Percentiles rank a stretch among this genome's conserved stretches.
Evolutionary conservation across 1,284 basidiomycete species (phyloP).

Genomic region (Pseudozyma tsukubaensis): DNA sequence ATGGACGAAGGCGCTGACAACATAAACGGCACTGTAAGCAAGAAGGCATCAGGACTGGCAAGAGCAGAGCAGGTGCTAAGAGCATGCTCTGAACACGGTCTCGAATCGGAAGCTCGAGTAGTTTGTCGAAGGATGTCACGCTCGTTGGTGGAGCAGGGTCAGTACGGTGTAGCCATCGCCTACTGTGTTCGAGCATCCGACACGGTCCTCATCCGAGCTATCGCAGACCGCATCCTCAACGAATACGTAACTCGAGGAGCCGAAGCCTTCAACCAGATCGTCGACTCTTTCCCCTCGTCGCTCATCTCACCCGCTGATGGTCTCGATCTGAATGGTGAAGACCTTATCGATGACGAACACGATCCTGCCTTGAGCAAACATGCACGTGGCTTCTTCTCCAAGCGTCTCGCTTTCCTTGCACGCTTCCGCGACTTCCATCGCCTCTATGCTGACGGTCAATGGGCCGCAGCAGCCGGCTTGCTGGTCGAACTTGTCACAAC

Average conservation of each 20-base stretch:
- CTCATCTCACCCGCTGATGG: slow-evolving; percentile 44
- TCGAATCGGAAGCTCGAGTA: slow-evolving; percentile 62
- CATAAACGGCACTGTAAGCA: slow-evolving; percentile 42
- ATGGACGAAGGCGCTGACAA: slow-evolving; percentile 71
- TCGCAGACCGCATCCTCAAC: slow-evolving; percentile 60
- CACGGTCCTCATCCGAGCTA: slow-evolving; percentile 54
- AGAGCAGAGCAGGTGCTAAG: slow-evolving; percentile 62
- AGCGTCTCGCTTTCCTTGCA: slow-evolving; percentile 62
- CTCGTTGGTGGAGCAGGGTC: slow-evolving; percentile 39
- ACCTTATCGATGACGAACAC: slow-evolving; percentile 15
- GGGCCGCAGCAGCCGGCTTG: slow-evolving; percentile 53
- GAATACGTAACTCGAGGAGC: slow-evolving; percentile 57
- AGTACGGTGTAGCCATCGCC: slow-evolving; percentile 61
- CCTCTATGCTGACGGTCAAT: slow-evolving; percentile 46
- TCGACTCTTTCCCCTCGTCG: slow-evolving; percentile 62
- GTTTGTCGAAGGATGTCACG: slow-evolving; percentile 56
- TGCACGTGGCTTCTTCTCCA: slow-evolving; percentile 49
- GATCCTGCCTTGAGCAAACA: slow-evolving; percentile 13
- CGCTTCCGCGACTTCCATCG: slow-evolving; percentile 65
- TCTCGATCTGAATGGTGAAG: slow-evolving; percentile 21
- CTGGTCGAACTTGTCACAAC: slow-evolving; percentile 63
- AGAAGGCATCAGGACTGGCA: slow-evolving; percentile 19
- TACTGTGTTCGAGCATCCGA: slow-evolving; percentile 64
- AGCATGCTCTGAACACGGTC: slow-evolving; percentile 61
- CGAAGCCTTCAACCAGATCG: slow-evolving; percentile 53